Percentiles rank a stretch among this genome's conserved stretches.
These are phyloP conservation scores for Beauveria rudraprayagi DNA, from an alignment of 2,329 filamentous ascomycete genomes.

Conservation along the genomic window DNA sequence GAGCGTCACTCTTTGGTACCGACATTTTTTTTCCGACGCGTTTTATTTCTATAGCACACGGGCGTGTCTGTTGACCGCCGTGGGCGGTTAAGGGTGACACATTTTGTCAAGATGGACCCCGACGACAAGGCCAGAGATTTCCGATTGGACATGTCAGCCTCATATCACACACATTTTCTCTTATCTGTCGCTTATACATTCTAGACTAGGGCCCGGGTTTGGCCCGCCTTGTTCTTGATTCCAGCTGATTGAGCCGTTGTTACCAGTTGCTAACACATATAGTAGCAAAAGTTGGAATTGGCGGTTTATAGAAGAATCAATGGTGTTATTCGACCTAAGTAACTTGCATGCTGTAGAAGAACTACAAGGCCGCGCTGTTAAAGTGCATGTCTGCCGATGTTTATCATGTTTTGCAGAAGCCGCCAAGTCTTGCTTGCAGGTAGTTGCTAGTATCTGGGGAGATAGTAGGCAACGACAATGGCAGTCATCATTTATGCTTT, in stretches of 20 bases:
- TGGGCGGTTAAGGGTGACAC: neutral
- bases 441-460: no score
- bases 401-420: no score
- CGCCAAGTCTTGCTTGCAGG: no score
- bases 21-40: neutral
- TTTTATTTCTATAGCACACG: neutral
- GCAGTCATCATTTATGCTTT: no score
- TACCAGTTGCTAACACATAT: slow-evolving; percentile 25
- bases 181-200: slow-evolving; percentile 24
- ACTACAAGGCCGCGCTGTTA: no score
- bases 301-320: neutral
- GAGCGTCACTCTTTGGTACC: slow-evolving; percentile 15
- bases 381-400: no score
- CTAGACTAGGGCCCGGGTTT: slow-evolving; percentile 25
- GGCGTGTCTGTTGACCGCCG: neutral
- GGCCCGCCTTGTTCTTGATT: slow-evolving; percentile 19
- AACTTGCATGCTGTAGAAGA: no score
- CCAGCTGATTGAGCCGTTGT: slow-evolving; percentile 14
- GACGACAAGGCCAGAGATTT: slow-evolving; percentile 18
- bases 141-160: slow-evolving; percentile 25
- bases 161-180: slow-evolving; percentile 19
- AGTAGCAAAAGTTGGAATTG: slow-evolving; percentile 16
- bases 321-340: neutral
- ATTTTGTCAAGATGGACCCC: slow-evolving; percentile 9
- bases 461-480: no score